Base-by-base conservation (phyloP, 2,329 filamentous ascomycete genomes). In the Fusarium beomiforme region DNA sequence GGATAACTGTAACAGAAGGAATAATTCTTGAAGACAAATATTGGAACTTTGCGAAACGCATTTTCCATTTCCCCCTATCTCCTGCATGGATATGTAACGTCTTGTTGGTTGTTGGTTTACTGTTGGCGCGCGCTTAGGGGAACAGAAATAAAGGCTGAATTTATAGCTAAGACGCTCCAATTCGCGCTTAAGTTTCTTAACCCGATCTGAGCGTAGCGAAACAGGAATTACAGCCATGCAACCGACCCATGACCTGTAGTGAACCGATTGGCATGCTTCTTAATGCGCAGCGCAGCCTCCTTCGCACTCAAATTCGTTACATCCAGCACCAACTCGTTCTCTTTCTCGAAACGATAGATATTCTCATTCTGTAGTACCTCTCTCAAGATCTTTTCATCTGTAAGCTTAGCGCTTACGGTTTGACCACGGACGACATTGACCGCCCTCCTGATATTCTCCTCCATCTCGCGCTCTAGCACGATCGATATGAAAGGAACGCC, bases 371-470 rank as follows among this genome's bases (percentile, higher is more conserved):
- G 17, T 5, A 51, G 13, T 24, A 51, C 16, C 5, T 6, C 21
- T 17, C 47, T 39, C 47, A 51, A 17, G n/a, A 26, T 16, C 1
- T 3, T 41, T 23, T 53, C 34, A 19, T 41, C 49, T 2, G 14
- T 53, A 0, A 41, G 34, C 49, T 41, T 41, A 7, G 47, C 47
- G 0, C 1, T 7, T 0, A 53, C 0, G 23, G 1, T 39, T 21
- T 1, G 0, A n/a, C 0, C 1, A 6, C 23, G 19, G 9, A 2
- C 1, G 0, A 23, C 5, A 1, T 41, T 8, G 8, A 13, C 17
- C 14, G 23, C 49, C 0, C 34, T 11, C 24, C 10, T 29, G 1
- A 41, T 41, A 34, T 53, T 53, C 24, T 53, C 49, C 14, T 10
- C 34, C 2, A 41, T 29, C 49, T 53, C 34, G 34, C 49, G 41